phyloP scores from a whole-genome alignment of 2,329 filamentous ascomycete species.

The Fusarium solani-melongenae region DNA sequence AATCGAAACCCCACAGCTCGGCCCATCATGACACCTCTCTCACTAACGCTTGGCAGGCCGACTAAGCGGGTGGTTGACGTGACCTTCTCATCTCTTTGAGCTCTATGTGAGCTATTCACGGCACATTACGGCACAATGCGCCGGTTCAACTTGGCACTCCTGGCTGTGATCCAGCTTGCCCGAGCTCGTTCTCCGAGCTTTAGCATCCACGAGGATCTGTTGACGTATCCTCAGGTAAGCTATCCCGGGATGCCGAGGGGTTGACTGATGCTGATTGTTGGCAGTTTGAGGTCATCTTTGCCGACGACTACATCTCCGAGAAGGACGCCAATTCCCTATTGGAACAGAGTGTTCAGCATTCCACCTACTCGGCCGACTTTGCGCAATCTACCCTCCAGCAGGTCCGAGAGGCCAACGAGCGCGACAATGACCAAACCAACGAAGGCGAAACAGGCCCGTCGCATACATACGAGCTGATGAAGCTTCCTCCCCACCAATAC shows the following conservation, averaged over 20 bases:
- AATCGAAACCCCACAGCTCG: conserved; percentile 35
- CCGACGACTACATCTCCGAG: conserved; percentile 77
- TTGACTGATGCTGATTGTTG: conserved; percentile 18
- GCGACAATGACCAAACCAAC: conserved; percentile 44
- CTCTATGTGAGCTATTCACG: conserved; percentile 44
- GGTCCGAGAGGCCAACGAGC: conserved; percentile 41
- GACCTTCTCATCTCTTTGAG: conserved; percentile 25
- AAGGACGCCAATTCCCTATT: conserved; percentile 74
- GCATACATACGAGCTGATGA: conserved; percentile 78
- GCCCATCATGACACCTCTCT: conserved; percentile 48
- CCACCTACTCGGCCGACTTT: conserved; percentile 55
- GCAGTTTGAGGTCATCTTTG: conserved; percentile 84
- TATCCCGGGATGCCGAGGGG: neutral
- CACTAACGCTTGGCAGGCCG: conserved; percentile 30
- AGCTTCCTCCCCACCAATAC: conserved; percentile 75
- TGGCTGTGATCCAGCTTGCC: conserved; percentile 58
- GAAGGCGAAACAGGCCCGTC: conserved; percentile 14
- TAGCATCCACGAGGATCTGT: conserved; percentile 87
- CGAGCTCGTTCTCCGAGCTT: conserved; percentile 69
- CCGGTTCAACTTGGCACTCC: conserved; percentile 57
- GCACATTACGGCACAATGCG: conserved; percentile 58
- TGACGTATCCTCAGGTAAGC: conserved; percentile 86
- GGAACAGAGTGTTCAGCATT: conserved; percentile 49
- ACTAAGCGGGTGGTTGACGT: conserved; percentile 1
- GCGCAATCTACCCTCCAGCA: conserved; percentile 53